Percentiles rank a stretch among this genome's conserved stretches.
These are phyloP conservation scores for Seiridium cupressi DNA, from an alignment of 2,329 filamentous ascomycete species.

Conservation along the genomic window DNA sequence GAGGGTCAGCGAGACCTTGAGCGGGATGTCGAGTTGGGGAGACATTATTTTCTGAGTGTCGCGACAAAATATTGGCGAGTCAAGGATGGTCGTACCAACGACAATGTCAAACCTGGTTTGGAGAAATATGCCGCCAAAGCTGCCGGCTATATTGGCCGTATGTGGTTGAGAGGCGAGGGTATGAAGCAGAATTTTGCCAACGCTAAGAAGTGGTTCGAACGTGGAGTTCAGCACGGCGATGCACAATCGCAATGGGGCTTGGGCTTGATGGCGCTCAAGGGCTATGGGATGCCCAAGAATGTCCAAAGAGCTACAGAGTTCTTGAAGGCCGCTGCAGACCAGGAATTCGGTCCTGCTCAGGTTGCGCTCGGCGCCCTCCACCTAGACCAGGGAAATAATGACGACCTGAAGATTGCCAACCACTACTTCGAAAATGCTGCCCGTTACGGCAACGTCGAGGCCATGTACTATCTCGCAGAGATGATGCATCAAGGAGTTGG, in stretches of 20 bases:
- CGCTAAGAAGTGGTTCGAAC: conserved; percentile 80
- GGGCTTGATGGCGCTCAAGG: conserved; percentile 79
- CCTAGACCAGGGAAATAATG: conserved; percentile 72
- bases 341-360: conserved; percentile 77
- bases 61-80: conserved; percentile 76
- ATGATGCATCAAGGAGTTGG: conserved; percentile 79
- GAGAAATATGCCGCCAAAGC: conserved; percentile 81
- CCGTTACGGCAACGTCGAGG: conserved; percentile 80
- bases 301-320: conserved; percentile 69
- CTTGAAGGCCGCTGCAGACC: conserved; percentile 77
- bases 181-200: conserved; percentile 69
- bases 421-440: conserved; percentile 87
- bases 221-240: conserved; percentile 73
- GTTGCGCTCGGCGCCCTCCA: conserved; percentile 82
- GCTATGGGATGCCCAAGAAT: conserved; percentile 68
- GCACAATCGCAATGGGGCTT: conserved; percentile 81
- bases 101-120: conserved; percentile 66
- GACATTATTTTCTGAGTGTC: conserved; percentile 78
- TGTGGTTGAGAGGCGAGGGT: conserved; percentile 89
- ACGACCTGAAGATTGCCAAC: conserved; percentile 73
- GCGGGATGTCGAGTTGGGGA: conserved; percentile 70
- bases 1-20: conserved; percentile 78
- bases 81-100: conserved; percentile 70
- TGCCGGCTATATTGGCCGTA: conserved; percentile 82
- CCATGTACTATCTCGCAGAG: conserved; percentile 89